phyloP scores from a whole-genome alignment of 202 grass and related monocot genomes.

The Panicum virgatum region DNA sequence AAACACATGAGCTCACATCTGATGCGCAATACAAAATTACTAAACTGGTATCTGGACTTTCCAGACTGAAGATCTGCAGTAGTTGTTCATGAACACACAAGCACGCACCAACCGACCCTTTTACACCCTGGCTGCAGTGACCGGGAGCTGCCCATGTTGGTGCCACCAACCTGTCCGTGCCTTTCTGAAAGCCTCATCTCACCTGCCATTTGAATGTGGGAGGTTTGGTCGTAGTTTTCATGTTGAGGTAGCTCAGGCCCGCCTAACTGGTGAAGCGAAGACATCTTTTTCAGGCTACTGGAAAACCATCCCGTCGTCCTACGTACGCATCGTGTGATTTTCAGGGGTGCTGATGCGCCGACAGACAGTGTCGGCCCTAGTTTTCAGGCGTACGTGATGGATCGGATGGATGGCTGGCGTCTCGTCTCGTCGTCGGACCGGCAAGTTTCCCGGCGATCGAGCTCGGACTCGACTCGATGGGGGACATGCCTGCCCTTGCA shows the following conservation, averaged over 20 bases:
- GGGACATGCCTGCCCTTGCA: neutral
- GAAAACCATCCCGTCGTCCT: too few species aligned
- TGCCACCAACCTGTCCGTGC: neutral
- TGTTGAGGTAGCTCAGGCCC: neutral
- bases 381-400: conserved; percentile 18
- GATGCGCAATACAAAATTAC: neutral
- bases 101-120: neutral
- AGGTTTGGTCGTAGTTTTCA: neutral
- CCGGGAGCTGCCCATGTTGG: neutral
- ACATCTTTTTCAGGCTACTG: too few species aligned
- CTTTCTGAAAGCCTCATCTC: neutral
- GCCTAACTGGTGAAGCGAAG: neutral
- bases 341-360: neutral
- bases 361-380: neutral
- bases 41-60: neutral
- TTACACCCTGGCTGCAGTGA: conserved; percentile 5
- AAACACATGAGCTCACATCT: neutral
- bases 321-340: neutral
- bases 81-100: neutral
- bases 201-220: neutral
- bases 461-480: neutral
- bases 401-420: neutral
- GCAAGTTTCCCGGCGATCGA: conserved; percentile 1
- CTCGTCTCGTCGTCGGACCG: neutral
- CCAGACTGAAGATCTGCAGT: neutral